Evolutionary conservation across 805 yeast genomes (phyloP).

Genomic region (Teunomyces atbi): DNA sequence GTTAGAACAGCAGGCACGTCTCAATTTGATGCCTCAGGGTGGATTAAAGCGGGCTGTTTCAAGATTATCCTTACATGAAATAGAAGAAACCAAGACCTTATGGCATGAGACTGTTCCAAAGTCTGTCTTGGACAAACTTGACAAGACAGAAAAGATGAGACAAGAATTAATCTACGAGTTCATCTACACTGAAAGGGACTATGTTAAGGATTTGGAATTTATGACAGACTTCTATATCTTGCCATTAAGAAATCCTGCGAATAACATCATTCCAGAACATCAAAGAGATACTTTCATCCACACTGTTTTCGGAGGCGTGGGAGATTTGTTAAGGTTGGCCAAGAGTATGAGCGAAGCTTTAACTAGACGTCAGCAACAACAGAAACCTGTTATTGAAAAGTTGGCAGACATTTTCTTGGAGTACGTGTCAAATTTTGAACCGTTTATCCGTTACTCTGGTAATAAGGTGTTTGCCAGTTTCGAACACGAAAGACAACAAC

Average conservation of each 20-base stretch:
- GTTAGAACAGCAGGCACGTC: slow-evolving; percentile 90
- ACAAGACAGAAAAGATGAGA: slow-evolving; percentile 82
- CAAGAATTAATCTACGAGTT: slow-evolving; percentile 96
- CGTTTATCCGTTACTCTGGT: slow-evolving; percentile 91
- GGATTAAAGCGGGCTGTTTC: slow-evolving; percentile 77
- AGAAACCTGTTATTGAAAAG: slow-evolving; percentile 77
- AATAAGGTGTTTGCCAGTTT: slow-evolving; percentile 93
- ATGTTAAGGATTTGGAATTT: slow-evolving; percentile 91
- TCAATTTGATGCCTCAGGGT: slow-evolving; percentile 84
- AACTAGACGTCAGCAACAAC: slow-evolving; percentile 77
- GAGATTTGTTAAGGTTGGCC: slow-evolving; percentile 82
- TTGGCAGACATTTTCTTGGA: slow-evolving; percentile 88
- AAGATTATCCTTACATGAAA: slow-evolving; percentile 62
- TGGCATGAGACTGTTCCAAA: slow-evolving; percentile 94
- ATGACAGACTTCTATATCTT: slow-evolving; percentile 91
- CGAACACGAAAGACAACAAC: slow-evolving; percentile 91
- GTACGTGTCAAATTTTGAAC: slow-evolving; percentile 82
- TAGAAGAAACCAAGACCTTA: slow-evolving; percentile 73
- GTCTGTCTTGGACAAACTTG: slow-evolving; percentile 71
- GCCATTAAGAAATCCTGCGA: slow-evolving; percentile 74
- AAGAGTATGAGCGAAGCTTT: slow-evolving; percentile 85
- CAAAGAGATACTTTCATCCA: slow-evolving; percentile 89
- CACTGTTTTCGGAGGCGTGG: slow-evolving; percentile 86
- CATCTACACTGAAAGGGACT: slow-evolving; percentile 90
- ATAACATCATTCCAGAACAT: slow-evolving; percentile 78